Evolutionary conservation across 2,329 filamentous ascomycete genomes (phyloP).

Genomic region (Cladophialophora bantiana): DNA sequence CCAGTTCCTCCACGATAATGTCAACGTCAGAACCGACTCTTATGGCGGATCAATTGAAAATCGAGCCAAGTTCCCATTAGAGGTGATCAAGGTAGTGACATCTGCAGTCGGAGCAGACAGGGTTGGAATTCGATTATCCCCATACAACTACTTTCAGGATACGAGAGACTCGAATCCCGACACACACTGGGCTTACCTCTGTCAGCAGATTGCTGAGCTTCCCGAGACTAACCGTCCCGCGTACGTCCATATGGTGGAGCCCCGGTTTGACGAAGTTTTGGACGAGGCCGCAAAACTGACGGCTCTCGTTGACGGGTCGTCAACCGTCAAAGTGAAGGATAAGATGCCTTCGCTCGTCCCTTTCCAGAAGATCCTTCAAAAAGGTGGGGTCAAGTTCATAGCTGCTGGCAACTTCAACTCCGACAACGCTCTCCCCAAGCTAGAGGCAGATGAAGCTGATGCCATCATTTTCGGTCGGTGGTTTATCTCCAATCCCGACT

Average conservation of each 20-base stretch:
- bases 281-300: no score
- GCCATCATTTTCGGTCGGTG: conserved; percentile 53
- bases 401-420: no score
- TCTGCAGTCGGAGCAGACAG: conserved; percentile 55
- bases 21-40: conserved; percentile 57
- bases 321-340: no score
- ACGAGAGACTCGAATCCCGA: conserved; percentile 55
- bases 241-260: no score
- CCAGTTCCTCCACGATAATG: conserved; percentile 56
- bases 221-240: no score
- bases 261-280: no score
- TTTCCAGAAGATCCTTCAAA: no score
- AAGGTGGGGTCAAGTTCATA: no score
- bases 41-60: conserved; percentile 53
- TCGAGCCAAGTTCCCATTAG: conserved; percentile 63
- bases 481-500: conserved; percentile 56
- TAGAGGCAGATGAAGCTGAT: no score
- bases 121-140: conserved; percentile 55
- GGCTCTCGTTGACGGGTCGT: no score
- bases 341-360: no score
- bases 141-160: conserved; percentile 61
- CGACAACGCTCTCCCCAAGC: no score
- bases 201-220: conserved; percentile 50
- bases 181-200: conserved; percentile 52
- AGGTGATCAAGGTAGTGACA: conserved; percentile 59